Conservation (phyloP, 2,329 filamentous ascomycete genomes). For the Xenoacremonium recifei region DNA sequence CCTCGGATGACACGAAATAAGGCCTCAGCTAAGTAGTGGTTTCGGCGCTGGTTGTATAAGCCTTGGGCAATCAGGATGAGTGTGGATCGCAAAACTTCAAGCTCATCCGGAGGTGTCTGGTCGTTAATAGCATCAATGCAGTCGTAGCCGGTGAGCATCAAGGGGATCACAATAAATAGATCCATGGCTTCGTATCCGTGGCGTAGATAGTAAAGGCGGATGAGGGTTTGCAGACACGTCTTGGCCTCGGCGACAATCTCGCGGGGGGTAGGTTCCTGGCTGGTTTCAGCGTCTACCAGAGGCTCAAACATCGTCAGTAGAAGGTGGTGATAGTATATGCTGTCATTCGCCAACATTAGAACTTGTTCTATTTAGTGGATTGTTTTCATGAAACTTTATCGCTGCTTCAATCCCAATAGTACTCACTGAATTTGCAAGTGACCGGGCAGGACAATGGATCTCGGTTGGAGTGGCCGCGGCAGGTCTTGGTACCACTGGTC, state of each 20-base stretch:
- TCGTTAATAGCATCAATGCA: constrained; percentile 25
- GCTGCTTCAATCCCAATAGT: too few relatives aligned
- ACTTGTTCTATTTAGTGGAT: background rate
- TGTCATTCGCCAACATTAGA: constrained; percentile 5
- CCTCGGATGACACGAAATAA: constrained; percentile 33
- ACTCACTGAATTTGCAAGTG: constrained; percentile 38
- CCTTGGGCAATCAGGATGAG: constrained; percentile 35
- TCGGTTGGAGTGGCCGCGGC: constrained; percentile 24
- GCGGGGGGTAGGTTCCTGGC: background rate
- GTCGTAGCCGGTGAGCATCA: constrained; percentile 28
- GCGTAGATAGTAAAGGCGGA: constrained; percentile 30
- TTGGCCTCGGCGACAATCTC: constrained; percentile 21
- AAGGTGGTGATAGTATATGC: constrained; percentile 24
- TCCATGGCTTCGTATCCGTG: constrained; percentile 32
- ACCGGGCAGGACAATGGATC: constrained; percentile 29
- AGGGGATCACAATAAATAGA: constrained; percentile 30
- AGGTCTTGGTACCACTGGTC: constrained; percentile 28
- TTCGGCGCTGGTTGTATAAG: constrained; percentile 30
- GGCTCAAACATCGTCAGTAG: constrained; percentile 27
- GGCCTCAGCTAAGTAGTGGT: constrained; percentile 32
- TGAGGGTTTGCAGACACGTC: constrained; percentile 21
- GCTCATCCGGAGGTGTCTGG: constrained; percentile 2
- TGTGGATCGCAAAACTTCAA: constrained; percentile 29
- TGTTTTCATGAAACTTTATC: background rate
- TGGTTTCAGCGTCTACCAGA: constrained; percentile 4